A percentile compares a stretch with the other conserved stretches of the same genome.
These are phyloP conservation scores for Mariannaea elegans DNA, from an alignment of 2,329 filamentous ascomycete species.

Conservation along the genomic window DNA sequence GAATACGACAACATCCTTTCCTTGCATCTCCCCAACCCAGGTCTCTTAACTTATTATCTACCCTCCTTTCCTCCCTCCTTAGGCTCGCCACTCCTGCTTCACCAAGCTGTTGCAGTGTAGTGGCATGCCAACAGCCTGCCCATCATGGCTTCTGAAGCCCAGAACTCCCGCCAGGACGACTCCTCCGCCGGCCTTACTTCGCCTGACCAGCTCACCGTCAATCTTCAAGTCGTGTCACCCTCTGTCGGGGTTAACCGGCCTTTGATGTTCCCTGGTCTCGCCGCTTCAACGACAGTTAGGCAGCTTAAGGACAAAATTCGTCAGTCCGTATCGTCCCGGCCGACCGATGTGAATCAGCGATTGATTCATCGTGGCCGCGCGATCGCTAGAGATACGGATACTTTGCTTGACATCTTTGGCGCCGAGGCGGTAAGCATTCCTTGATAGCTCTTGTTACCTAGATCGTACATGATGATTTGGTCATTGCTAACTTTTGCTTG, in stretches of 20 bases:
- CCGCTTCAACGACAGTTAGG: slow-evolving; percentile 61
- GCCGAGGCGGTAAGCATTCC: slow-evolving; percentile 56
- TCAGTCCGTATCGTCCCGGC: slow-evolving; percentile 58
- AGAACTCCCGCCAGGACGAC: slow-evolving; percentile 39
- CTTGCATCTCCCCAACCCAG: not conserved
- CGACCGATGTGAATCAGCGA: slow-evolving; percentile 63
- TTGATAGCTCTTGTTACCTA: not conserved
- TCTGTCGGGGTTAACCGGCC: slow-evolving; percentile 62
- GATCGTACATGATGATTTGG: slow-evolving; percentile 7
- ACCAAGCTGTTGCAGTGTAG: slow-evolving; percentile 18
- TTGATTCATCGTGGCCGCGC: slow-evolving; percentile 69
- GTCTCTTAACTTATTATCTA: slow-evolving; percentile 2
- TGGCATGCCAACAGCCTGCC: slow-evolving; percentile 41
- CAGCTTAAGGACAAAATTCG: slow-evolving; percentile 68
- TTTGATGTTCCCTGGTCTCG: slow-evolving; percentile 58
- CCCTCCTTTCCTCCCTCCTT: slow-evolving; percentile 6
- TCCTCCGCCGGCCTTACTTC: slow-evolving; percentile 26
- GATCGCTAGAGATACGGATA: slow-evolving; percentile 62
- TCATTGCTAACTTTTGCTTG: slow-evolving; percentile 33
- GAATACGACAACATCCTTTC: slow-evolving; percentile 5
- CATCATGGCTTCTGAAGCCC: slow-evolving; percentile 52
- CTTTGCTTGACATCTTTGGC: slow-evolving; percentile 65
- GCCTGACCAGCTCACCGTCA: slow-evolving; percentile 54
- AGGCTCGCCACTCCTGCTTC: slow-evolving; percentile 9
- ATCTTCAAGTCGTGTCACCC: slow-evolving; percentile 67